A percentile compares a stretch with the other conserved stretches of the same genome.
These are phyloP conservation scores for Rhododendron simsii DNA, from an alignment of 148 eudicot genomes.

Conservation along the genomic window DNA sequence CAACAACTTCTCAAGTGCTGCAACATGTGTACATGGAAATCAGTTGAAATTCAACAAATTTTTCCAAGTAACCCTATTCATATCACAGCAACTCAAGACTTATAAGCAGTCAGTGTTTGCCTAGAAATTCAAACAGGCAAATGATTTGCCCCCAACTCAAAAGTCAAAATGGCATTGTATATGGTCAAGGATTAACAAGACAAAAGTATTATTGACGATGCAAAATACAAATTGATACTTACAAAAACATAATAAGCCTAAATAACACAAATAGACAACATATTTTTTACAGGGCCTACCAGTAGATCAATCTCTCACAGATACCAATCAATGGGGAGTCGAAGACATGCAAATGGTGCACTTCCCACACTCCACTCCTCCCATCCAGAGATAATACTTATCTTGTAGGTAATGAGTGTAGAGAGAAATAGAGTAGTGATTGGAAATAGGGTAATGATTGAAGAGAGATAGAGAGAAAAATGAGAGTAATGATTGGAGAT, in stretches of 20 bases:
- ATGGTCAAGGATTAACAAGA: not conserved
- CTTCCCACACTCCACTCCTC: not conserved
- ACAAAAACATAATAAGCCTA: not conserved
- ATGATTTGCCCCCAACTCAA: not conserved
- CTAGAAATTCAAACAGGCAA: not conserved
- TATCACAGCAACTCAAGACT: not conserved
- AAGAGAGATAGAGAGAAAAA: no score
- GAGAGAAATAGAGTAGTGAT: no score
- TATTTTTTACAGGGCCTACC: not conserved
- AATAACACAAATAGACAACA: not conserved
- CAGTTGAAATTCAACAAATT: not conserved
- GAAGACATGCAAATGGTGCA: not conserved
- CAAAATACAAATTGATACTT: not conserved
- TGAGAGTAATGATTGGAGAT: no score
- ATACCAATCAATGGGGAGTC: not conserved
- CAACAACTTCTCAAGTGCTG: conserved; percentile 82
- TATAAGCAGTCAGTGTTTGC: not conserved
- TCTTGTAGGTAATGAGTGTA: no score
- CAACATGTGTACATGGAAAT: conserved; percentile 8
- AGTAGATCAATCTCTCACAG: not conserved
- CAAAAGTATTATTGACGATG: not conserved
- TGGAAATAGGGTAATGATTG: no score
- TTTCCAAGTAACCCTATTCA: not conserved
- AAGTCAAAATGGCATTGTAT: not conserved
- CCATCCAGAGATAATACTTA: not conserved